Percentiles rank a stretch among this genome's conserved stretches.
Conservation (phyloP, 2,329 filamentous ascomycete species). For the Exophiala sp. region DNA sequence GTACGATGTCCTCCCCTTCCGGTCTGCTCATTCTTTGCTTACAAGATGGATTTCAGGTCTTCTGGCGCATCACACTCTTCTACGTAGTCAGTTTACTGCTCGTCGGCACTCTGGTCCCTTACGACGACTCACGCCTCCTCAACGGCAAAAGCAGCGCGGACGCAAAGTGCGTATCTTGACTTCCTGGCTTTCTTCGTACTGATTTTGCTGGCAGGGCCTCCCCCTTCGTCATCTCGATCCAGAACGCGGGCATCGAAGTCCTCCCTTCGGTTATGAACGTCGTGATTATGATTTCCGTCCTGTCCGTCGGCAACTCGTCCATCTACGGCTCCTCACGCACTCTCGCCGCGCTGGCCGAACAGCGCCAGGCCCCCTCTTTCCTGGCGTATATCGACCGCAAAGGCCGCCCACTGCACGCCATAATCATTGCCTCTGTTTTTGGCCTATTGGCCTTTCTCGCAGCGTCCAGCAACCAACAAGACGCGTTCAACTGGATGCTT, state of each 20-base stretch:
- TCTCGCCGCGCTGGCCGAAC: slow-evolving; percentile 51
- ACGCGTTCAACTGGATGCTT: slow-evolving; percentile 63
- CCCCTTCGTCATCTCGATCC: slow-evolving; percentile 65
- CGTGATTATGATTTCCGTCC: slow-evolving; percentile 60
- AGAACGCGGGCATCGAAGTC: slow-evolving; percentile 57
- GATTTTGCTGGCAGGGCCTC: slow-evolving; percentile 39
- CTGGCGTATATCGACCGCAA: slow-evolving; percentile 46
- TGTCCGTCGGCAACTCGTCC: slow-evolving; percentile 58
- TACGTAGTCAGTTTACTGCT: slow-evolving; percentile 47
- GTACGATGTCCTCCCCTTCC: slow-evolving; percentile 29
- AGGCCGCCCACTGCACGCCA: slow-evolving; percentile 44
- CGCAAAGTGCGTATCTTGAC: slow-evolving; percentile 31
- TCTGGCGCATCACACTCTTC: slow-evolving; percentile 51
- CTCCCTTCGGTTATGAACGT: slow-evolving; percentile 66
- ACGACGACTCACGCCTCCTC: slow-evolving; percentile 40
- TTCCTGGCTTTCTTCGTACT: neutral
- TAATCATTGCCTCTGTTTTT: slow-evolving; percentile 39
- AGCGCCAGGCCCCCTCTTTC: slow-evolving; percentile 44
- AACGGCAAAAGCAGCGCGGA: slow-evolving; percentile 37
- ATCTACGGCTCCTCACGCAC: slow-evolving; percentile 58
- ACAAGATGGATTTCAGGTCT: slow-evolving; percentile 26
- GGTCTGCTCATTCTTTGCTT: neutral
- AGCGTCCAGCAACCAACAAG: slow-evolving; percentile 43
- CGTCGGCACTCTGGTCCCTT: slow-evolving; percentile 45
- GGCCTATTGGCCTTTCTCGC: slow-evolving; percentile 42